phyloP scores from a whole-genome alignment of 495 filamentous ascomycete genomes.

The Rhizodiscina lignyota region DNA sequence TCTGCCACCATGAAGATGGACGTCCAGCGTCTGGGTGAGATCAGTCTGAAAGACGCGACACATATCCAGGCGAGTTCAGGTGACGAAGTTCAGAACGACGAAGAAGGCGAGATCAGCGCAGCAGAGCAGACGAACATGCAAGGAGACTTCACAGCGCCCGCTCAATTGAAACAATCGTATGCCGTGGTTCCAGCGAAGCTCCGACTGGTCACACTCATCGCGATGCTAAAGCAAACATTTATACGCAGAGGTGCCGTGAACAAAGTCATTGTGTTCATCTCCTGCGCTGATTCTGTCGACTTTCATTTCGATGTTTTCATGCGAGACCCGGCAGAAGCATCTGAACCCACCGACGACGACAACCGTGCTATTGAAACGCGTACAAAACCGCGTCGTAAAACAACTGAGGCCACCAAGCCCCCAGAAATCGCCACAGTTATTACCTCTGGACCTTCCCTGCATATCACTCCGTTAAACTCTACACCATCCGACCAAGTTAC shows the following conservation, averaged over 20 bases:
- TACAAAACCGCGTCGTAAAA: slow-evolving; percentile 2
- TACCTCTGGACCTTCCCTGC: slow-evolving; percentile 10
- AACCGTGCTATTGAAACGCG: no score
- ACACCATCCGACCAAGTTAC: slow-evolving; percentile 27
- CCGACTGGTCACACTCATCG: slow-evolving; percentile 69
- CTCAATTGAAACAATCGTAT: slow-evolving; percentile 85
- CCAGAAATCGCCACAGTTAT: slow-evolving; percentile 6
- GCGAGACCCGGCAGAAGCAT: slow-evolving; percentile 20
- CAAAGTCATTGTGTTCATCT: slow-evolving; percentile 92
- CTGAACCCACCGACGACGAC: no score
- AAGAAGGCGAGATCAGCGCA: slow-evolving; percentile 17
- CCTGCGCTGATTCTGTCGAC: slow-evolving; percentile 90
- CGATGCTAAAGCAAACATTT: slow-evolving; percentile 71
- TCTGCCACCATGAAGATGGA: slow-evolving; percentile 96
- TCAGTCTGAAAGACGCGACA: slow-evolving; percentile 82
- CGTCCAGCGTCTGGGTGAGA: slow-evolving; percentile 79
- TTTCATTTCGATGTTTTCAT: slow-evolving; percentile 88
- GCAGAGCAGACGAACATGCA: slow-evolving; percentile 32
- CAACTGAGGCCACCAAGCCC: background rate
- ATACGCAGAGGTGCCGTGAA: slow-evolving; percentile 72
- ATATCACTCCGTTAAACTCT: slow-evolving; percentile 13
- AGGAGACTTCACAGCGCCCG: slow-evolving; percentile 58
- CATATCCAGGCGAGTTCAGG: slow-evolving; percentile 58
- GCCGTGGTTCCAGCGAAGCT: slow-evolving; percentile 76
- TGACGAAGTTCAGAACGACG: slow-evolving; percentile 28